These are phyloP conservation scores for Phialemoniopsis sp. DNA, from an alignment of 2,329 filamentous ascomycete species.

Conservation along the genomic window DNA sequence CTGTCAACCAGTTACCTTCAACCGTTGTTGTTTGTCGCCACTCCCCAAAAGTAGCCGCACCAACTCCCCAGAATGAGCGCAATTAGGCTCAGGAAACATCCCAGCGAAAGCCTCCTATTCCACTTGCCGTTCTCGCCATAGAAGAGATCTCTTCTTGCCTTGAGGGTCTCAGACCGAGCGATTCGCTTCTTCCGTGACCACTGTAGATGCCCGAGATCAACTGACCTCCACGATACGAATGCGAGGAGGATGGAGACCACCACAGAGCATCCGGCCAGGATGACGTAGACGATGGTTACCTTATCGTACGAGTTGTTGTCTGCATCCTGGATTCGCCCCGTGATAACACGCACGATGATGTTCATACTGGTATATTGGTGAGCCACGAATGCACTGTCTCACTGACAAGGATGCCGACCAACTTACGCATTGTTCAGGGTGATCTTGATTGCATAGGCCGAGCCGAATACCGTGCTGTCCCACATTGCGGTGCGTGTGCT, in stretches of 20 bases:
- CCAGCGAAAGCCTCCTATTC: too few species aligned
- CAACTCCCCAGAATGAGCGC: conserved; percentile 46
- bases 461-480: too few species aligned
- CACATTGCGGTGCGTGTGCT: conserved; percentile 46
- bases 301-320: conserved; percentile 51
- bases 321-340: conserved; percentile 53
- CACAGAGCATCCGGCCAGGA: conserved; percentile 44
- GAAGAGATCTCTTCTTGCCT: too few species aligned
- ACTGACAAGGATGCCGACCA: too few species aligned
- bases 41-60: conserved; percentile 57
- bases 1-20: too few species aligned
- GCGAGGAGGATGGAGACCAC: conserved; percentile 38
- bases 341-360: conserved; percentile 54
- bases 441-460: conserved; percentile 56
- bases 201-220: conserved; percentile 45
- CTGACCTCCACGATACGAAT: too few species aligned
- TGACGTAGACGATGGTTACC: conserved; percentile 52
- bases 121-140: too few species aligned
- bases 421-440: conserved; percentile 61
- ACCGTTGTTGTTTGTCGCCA: too few species aligned
- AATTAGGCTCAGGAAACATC: conserved; percentile 37
- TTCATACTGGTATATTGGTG: too few species aligned
- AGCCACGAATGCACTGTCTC: too few species aligned
- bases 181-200: conserved; percentile 54
- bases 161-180: too few species aligned